Conservation (phyloP, 2,329 filamentous ascomycete genomes). For the Colletotrichum destructivum region DNA sequence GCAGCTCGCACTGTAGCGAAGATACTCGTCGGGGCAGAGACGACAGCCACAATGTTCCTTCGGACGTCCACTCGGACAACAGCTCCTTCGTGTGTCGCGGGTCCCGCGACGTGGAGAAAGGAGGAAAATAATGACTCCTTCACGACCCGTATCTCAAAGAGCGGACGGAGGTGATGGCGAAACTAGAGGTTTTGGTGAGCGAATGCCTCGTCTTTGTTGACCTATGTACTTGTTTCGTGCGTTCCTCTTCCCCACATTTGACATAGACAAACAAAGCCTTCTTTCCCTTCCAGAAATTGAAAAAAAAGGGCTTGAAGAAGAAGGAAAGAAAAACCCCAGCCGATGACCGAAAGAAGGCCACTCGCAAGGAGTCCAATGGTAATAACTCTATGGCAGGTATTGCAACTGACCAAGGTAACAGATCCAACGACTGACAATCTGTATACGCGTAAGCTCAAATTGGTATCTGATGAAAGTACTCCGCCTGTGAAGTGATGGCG, state of each 20-base stretch:
- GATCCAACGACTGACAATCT: conserved; percentile 40
- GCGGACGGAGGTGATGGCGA: neutral
- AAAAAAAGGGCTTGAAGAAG: conserved; percentile 10
- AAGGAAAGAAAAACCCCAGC: neutral
- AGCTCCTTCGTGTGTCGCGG: conserved; percentile 25
- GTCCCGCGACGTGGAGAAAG: conserved; percentile 17
- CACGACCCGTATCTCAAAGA: neutral
- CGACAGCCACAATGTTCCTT: conserved; percentile 2
- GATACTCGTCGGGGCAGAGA: neutral
- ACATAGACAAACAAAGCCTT: conserved; percentile 35
- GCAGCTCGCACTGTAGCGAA: neutral
- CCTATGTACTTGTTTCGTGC: conserved; percentile 38
- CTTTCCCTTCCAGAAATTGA: conserved; percentile 25
- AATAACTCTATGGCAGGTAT: conserved; percentile 28
- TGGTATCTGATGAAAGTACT: conserved; percentile 41
- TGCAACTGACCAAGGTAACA: conserved; percentile 28
- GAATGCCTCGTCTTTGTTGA: conserved; percentile 34
- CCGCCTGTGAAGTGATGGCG: conserved; percentile 39
- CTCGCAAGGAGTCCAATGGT: conserved; percentile 22
- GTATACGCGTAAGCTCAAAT: conserved; percentile 42
- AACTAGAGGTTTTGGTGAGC: conserved; percentile 29
- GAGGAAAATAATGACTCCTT: neutral
- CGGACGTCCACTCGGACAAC: conserved; percentile 24
- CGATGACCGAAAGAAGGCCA: conserved; percentile 30
- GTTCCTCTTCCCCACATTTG: conserved; percentile 21